Base-by-base conservation (phyloP, 2,329 filamentous ascomycete genomes). In the Mycocentrospora acerina region DNA sequence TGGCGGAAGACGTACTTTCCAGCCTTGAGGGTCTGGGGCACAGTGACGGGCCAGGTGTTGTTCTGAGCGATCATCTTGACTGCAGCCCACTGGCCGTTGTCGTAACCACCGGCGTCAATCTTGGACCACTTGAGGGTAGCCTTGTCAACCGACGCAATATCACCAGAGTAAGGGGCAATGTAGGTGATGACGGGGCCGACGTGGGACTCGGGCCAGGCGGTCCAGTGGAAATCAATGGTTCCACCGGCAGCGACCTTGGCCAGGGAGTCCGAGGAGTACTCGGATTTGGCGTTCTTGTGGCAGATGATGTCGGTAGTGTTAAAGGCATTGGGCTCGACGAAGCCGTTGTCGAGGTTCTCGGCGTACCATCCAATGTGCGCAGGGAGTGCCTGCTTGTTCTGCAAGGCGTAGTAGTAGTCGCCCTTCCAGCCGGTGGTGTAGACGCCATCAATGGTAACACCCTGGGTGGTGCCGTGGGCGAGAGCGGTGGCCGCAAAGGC, bases 161-260 rank as follows among this genome's bases (percentile, higher is more conserved):
- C 51, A 25, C 52, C 59, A 15, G 44, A 52, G 58, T 65, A 68
- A 10, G 54, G 49, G 29, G 67, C 66, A 11, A 67, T 54, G 41
- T 69, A 70, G 42, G 63, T 66, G 47, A 70, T 55, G 40, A 69
- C 60, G 18, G 67, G 66, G 5, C 67, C 67, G 9, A 67, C 33
- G 53, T 70, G 67, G 28, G 54, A 59, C 12, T 56, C 57, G 36
- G 66, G 65, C 64, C 66, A 67, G 26, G 27, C 32, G 10, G 72
- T 78, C 79, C 80, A 82, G 40, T 71, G 67, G 26, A 82, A 64
- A 37, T 36, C 67, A 49, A 86, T 61, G 7, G 71, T 71, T 47
- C 71, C 71, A 45, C 83, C 84, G 11, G 82, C 83, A n/a, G 73
- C 69, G 25, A 85, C 76, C n/a, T 74, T 68, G 13, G 77, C 79